phyloP scores from a whole-genome alignment of 2,329 filamentous ascomycete genomes.

The Aspergillus texensis region DNA sequence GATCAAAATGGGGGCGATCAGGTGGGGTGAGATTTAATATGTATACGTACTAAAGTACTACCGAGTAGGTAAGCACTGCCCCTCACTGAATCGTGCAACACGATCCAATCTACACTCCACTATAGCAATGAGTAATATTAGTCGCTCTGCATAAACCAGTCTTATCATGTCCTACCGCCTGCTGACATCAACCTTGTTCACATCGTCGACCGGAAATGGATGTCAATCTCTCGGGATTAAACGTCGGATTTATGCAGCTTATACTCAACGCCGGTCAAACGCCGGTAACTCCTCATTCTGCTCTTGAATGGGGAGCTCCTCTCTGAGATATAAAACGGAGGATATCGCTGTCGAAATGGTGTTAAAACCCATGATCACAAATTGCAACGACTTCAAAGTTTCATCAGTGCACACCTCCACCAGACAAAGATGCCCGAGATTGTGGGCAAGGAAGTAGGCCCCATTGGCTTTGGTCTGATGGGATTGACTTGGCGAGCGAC shows the following conservation, averaged over 20 bases:
- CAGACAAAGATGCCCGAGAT: constrained; percentile 2
- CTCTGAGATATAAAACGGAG: background rate
- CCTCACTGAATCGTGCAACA: background rate
- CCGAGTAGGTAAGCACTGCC: background rate
- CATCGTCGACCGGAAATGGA: no score
- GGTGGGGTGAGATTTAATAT: background rate
- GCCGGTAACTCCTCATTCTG: background rate
- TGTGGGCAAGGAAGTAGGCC: constrained; percentile 7
- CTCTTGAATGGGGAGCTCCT: background rate
- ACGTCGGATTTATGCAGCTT: no score
- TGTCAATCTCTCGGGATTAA: no score
- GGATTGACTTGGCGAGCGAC: constrained; percentile 10
- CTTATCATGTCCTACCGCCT: no score
- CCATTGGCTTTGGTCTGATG: constrained; percentile 21
- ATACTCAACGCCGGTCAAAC: no score
- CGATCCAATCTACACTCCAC: background rate
- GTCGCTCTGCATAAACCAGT: background rate
- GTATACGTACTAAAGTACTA: no score
- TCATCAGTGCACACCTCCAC: background rate
- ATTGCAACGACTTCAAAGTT: background rate
- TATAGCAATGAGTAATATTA: background rate
- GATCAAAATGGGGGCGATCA: background rate
- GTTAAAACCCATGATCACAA: background rate
- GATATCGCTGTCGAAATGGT: background rate
- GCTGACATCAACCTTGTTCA: background rate